A percentile compares a stretch with the other conserved stretches of the same genome.
Conservation (phyloP, 441 rosid species). For the Croton laevigatus region DNA sequence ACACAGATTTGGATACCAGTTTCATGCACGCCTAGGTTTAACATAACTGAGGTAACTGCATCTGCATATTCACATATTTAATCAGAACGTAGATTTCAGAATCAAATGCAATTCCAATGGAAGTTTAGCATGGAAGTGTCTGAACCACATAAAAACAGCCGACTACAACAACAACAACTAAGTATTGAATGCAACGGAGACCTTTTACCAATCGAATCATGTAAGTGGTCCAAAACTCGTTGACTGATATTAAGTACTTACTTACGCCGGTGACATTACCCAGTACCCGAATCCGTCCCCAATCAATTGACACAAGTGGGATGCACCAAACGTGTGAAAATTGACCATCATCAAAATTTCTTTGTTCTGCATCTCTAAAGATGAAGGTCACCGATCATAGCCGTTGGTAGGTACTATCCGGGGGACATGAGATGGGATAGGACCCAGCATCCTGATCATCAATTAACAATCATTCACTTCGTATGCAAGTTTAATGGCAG, state of each 20-base stretch:
- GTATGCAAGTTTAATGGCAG: conserved; percentile 16
- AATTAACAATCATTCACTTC: conserved; percentile 24
- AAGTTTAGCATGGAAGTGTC: no score
- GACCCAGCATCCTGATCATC: conserved; percentile 15
- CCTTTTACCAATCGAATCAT: neutral
- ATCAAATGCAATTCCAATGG: no score
- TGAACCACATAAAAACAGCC: neutral
- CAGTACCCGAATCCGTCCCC: neutral
- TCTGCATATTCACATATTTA: no score
- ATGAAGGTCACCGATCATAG: conserved; percentile 21
- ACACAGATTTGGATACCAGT: no score
- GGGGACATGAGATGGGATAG: conserved; percentile 10
- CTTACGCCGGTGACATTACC: neutral
- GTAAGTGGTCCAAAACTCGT: neutral
- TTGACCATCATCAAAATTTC: neutral
- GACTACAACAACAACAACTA: neutral
- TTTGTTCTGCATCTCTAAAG: neutral
- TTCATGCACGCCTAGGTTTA: no score
- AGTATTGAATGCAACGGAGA: neutral
- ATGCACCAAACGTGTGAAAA: neutral
- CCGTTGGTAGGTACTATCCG: conserved; percentile 23
- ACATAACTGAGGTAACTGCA: no score
- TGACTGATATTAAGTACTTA: neutral
- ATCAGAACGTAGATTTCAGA: no score
- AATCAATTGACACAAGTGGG: neutral